Evolutionary conservation across 1,284 basidiomycete genomes (phyloP).

Genomic region (Ustilago sp.): DNA sequence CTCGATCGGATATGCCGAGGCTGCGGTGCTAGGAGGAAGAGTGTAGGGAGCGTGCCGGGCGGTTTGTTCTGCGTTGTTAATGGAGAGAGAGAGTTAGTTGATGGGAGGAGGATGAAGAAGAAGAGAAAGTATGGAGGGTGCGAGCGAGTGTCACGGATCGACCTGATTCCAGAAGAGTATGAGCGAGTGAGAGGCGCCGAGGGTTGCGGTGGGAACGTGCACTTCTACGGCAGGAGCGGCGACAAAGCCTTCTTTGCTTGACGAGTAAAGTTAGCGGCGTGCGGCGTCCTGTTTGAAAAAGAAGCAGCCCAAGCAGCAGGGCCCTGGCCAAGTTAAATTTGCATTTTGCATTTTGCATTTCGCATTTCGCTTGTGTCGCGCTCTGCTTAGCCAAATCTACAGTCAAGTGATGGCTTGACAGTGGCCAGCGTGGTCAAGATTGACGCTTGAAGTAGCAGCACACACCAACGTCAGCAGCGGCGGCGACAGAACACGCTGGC

Average conservation of each 20-base stretch:
- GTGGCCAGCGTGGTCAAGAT: no score
- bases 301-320: constrained; percentile 9
- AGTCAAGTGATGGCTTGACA: not conserved
- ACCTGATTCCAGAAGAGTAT: not conserved
- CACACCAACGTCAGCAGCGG: not conserved
- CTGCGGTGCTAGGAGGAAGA: constrained; percentile 17
- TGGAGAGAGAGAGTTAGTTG: constrained; percentile 8
- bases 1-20: not conserved
- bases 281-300: constrained; percentile 2
- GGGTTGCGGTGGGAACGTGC: not conserved
- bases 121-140: not conserved
- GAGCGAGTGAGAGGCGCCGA: not conserved
- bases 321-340: not conserved
- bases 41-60: constrained; percentile 36
- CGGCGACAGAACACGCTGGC: not conserved
- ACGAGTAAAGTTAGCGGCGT: not conserved
- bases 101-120: not conserved
- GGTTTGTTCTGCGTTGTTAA: constrained; percentile 3
- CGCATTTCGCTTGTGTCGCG: not conserved
- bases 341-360: no score
- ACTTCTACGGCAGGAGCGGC: constrained; percentile 1
- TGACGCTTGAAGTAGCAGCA: not conserved
- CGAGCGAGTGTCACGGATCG: constrained; percentile 5
- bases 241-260: not conserved
- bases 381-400: not conserved